Evolutionary conservation across 129 eudicot species (phyloP).

Genomic region (Lactuca saligna): DNA sequence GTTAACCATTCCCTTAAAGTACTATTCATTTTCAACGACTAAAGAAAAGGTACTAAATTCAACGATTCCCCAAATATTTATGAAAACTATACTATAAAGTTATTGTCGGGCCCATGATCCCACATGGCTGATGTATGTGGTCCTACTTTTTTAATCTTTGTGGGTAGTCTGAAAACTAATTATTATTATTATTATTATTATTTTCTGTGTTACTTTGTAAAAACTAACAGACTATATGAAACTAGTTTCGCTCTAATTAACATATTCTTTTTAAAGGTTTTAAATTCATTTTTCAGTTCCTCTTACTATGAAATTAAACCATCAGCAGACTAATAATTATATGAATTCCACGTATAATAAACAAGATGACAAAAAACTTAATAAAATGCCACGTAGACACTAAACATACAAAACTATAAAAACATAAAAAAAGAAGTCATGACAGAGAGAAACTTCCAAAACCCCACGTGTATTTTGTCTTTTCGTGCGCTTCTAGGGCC

Average conservation of each 20-base stretch:
- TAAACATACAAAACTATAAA: no score
- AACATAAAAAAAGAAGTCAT: background rate
- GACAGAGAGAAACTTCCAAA: background rate
- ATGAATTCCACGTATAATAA: background rate
- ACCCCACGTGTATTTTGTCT: background rate
- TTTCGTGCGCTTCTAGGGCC: background rate
- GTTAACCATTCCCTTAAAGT: background rate
- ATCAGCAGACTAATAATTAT: background rate
- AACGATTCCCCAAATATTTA: background rate
- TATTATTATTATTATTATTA: no score
- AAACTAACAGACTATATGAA: background rate
- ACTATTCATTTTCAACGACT: background rate
- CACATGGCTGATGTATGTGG: constrained; percentile 17
- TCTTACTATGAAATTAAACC: background rate
- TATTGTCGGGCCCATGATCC: constrained; percentile 5
- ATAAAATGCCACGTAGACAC: background rate
- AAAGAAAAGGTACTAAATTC: background rate
- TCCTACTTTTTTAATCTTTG: background rate
- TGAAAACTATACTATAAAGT: background rate
- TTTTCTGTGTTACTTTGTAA: background rate
- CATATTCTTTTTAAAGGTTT: background rate
- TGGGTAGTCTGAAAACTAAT: background rate
- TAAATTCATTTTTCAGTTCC: background rate
- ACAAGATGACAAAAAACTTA: background rate
- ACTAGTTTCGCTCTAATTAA: background rate